Evolutionary conservation across 1,139 yeast species (phyloP).

Genomic region (Arxiozyma slooffiae): DNA sequence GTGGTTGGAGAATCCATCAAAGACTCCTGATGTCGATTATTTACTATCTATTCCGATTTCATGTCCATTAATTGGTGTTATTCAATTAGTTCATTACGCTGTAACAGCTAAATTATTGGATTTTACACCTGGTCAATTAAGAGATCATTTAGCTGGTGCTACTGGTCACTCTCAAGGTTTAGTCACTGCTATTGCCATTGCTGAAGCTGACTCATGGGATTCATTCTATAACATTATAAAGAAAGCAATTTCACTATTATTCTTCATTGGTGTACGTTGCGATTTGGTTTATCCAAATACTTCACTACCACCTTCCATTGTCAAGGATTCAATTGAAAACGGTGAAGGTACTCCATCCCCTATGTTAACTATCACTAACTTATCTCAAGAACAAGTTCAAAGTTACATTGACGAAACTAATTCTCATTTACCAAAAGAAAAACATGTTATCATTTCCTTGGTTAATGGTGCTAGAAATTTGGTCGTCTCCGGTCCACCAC

Average conservation of each 20-base stretch:
- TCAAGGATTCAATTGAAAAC: conserved; percentile 85
- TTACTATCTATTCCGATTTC: conserved; percentile 85
- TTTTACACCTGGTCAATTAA: conserved; percentile 79
- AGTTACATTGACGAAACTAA: conserved; percentile 75
- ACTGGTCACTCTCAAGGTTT: conserved; percentile 99
- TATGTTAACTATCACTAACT: conserved; percentile 88
- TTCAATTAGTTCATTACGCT: conserved; percentile 89
- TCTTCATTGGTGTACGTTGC: conserved; percentile 89
- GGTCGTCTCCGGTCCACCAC: conserved; percentile 97
- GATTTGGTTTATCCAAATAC: conserved; percentile 87
- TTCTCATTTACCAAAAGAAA: conserved; percentile 83
- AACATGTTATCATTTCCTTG: conserved; percentile 83
- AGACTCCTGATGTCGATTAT: conserved; percentile 85
- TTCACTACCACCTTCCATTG: conserved; percentile 84
- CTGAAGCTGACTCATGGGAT: conserved; percentile 80
- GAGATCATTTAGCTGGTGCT: conserved; percentile 64
- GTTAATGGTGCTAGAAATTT: conserved; percentile 92
- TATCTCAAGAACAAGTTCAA: conserved; percentile 71
- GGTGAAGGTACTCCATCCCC: conserved; percentile 98
- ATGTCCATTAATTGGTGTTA: conserved; percentile 90
- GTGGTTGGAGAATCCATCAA: conserved; percentile 79
- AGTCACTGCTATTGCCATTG: conserved; percentile 84
- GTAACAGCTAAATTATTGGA: conserved; percentile 80
- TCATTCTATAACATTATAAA: conserved; percentile 61
- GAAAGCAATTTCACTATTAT: conserved; percentile 74